Conservation (phyloP, 441 rosid species). For the Bocquillonia castaneifolia region DNA sequence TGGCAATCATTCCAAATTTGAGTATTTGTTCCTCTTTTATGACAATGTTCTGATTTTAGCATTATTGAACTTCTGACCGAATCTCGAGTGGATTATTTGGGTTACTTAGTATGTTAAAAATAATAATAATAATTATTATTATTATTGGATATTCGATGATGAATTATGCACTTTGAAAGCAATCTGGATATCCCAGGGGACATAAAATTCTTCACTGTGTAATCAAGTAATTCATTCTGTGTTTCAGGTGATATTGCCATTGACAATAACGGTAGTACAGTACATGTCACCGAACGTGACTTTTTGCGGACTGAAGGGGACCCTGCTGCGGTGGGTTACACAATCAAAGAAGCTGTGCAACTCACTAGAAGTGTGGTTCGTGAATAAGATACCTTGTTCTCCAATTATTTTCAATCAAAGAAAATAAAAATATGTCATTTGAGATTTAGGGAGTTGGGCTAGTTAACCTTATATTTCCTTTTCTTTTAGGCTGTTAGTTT, state of each 20-base stretch:
- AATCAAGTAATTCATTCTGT: conserved; percentile 8
- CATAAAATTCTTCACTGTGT: background rate
- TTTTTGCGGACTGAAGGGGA: conserved; percentile 85
- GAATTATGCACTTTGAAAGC: background rate
- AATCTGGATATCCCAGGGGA: background rate
- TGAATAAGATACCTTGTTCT: conserved; percentile 8
- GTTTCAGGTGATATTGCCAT: conserved; percentile 40
- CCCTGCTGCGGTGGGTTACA: conserved; percentile 85
- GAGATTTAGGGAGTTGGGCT: background rate
- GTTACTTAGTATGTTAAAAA: no score
- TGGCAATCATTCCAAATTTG: background rate
- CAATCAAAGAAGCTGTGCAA: conserved; percentile 79
- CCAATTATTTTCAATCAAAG: background rate
- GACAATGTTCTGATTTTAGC: background rate
- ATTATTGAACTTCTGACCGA: background rate
- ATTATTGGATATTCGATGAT: no score
- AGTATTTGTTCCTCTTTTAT: background rate
- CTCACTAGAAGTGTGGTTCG: conserved; percentile 85
- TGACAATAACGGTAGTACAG: conserved; percentile 28
- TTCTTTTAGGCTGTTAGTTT: background rate
- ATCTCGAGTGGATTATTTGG: background rate
- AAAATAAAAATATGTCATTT: background rate
- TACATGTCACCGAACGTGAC: conserved; percentile 66
- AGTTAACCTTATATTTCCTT: background rate
- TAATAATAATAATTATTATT: background rate